A percentile compares a stretch with the other conserved stretches of the same genome.
phyloP scores from a whole-genome alignment of 352 stramenopile genomes.

The Halophytophthora polymorphica region DNA sequence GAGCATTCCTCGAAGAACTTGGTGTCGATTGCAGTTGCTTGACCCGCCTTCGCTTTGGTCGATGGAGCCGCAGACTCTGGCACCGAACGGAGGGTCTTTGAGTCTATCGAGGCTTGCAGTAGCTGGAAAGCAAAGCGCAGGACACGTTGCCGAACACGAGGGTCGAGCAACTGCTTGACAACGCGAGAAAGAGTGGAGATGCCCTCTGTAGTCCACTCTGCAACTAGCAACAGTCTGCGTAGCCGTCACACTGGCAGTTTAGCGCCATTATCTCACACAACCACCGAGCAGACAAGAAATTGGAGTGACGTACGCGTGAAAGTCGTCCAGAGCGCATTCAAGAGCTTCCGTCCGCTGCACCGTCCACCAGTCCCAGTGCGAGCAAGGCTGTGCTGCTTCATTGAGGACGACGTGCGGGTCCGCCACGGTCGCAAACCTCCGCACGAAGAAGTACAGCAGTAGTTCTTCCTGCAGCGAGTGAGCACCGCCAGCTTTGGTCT shows the following conservation, averaged over 20 bases:
- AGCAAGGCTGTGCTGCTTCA: constrained; percentile 1
- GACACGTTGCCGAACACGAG: constrained; percentile 33
- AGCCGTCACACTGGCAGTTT: not conserved
- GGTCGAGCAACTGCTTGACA: constrained; percentile 32
- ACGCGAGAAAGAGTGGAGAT: constrained; percentile 15
- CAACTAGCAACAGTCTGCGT: constrained; percentile 15
- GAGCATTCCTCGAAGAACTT: constrained; percentile 25
- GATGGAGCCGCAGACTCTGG: not conserved
- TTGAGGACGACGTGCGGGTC: constrained; percentile 10
- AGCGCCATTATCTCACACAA: not conserved
- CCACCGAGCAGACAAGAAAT: not conserved
- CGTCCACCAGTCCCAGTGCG: constrained; percentile 6
- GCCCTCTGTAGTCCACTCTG: constrained; percentile 14
- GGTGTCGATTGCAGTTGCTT: constrained; percentile 1
- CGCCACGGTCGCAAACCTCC: constrained; percentile 7
- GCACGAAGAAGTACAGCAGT: constrained; percentile 24
- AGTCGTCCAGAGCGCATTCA: constrained; percentile 1
- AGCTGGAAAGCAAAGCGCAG: constrained; percentile 33
- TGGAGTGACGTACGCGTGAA: constrained; percentile 12
- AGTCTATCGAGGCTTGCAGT: constrained; percentile 3
- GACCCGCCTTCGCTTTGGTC: not conserved
- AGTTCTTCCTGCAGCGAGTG: constrained; percentile 32
- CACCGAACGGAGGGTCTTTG: not conserved
- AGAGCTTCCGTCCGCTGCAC: constrained; percentile 6
- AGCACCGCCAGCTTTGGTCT: constrained; percentile 5